Evolutionary conservation across 805 yeast species (phyloP), one percentile per base, ranked within the genome.

Genomic region (Candida nitratophila): DNA sequence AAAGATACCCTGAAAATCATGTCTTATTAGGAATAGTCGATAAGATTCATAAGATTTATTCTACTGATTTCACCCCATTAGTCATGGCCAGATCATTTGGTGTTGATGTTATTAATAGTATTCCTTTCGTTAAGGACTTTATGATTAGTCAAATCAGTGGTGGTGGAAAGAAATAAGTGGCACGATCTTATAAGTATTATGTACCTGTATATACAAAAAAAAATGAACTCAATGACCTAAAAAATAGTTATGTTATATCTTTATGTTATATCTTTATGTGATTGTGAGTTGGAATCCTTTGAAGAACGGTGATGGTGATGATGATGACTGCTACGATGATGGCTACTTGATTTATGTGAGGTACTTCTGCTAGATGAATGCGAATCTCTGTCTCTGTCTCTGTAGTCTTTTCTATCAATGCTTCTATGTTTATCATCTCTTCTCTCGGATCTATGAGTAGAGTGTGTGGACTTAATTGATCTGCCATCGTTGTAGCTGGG

Each of bases 21-120:
- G 71, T 77, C 41, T 65, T 90, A 50, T 66, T 93, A 39, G 97
- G 97, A 0, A 83, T 86, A 30, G 93, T 93, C 40, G 99, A 93
- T 63, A 89, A 89, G 63, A 66, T 93, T 47, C 96, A 90, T 65
- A 93, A 91, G 64, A 65, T 93, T 22, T 91, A 90, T 58, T 71
- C 87, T 7, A 81, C 86, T 1, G 86, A 81, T 50, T 76, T 71
- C 47, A 70, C 71, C 38, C 96, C 96, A 1, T 52, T 91, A 4
- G 96, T 90, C 27, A 73, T 77, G 37, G 64, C 81, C 29, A 72
- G 98, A 54, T 77, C 91, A 1, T 52, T 81, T 22, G 99, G 99
- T 1, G 73, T 91, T 52, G 80, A 79, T 45, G 50, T 79, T 1
- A 71, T 89, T 36, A 84, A 91, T 60, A 69, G 68, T 39, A 49